Evolutionary conservation across 2,329 filamentous ascomycete species (phyloP), one percentile per base, ranked within the genome.

Genomic region (Aspergillus luchuensis): DNA sequence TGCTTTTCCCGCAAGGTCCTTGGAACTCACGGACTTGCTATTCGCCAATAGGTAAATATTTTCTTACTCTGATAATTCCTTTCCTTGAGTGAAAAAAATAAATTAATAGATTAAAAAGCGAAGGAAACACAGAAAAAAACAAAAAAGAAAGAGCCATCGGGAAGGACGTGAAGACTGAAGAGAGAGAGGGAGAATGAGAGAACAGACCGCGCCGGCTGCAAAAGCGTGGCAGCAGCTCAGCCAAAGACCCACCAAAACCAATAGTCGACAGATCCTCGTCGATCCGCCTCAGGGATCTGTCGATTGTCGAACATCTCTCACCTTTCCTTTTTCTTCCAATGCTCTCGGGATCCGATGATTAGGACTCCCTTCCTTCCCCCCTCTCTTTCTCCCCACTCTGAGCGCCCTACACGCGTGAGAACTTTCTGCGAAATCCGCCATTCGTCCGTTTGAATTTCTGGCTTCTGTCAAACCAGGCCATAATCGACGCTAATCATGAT

Each of bases 241-340:
- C 72, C 72, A 74, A 72, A 36, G 69, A 54, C 63, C 63, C 64
- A 68, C 72, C 71, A 73, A 74, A 67, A 71, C 69, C 73, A 76
- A 76, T 76, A 76, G 73, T 76, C 65, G 60, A 71, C 70, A 70
- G 72, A 75, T 75, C 72, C 67, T 56, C 61, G 73, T 73, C 73
- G 73, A 75, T 76, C 73, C 68, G 43, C 47, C 60, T 62, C 68
- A 58, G 63, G 71, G 71, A 73, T 72, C 70, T 68, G 61, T 68
- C 63, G 63, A 66, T 61, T 53, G 49, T 55, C 47, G 62, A 62
- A 66, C 67, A 69, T 61, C 66, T 66, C 55, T 57, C 54, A 28
- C 49, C 58, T 52, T 63, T 58, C 62, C 59, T 52, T 41, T 49
- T 59, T 53, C 54, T 62, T 61, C 58, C 57, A 13, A 43, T 52